Base-by-base conservation (phyloP, 768 basidiomycete species). In the Trametes coccinea region DNA sequence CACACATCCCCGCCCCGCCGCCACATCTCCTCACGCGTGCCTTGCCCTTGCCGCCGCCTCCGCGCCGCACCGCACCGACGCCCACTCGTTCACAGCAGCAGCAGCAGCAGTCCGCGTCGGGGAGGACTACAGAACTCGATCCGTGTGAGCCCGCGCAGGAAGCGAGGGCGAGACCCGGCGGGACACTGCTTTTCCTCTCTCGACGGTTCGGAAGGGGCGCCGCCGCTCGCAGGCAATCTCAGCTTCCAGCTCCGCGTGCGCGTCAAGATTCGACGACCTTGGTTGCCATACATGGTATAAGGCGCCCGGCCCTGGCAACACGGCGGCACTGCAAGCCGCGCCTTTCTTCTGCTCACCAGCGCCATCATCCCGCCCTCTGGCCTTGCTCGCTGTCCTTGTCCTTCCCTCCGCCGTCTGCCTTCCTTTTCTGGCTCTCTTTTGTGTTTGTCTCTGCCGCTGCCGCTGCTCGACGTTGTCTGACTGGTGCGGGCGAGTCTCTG, bases 221-320 rank as follows among this genome's bases (percentile, higher is more conserved):
- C 33, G 29, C 48, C 39, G 57, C 27, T 43, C 46, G 13, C 22
- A 46, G 61, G 55, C 48, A 56, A 62, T 56, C 54, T 56, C 55
- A 62, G 50, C 61, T 53, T 62, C 50, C 54, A 62, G 61, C 49
- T 48, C 61, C 61, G 54, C 60, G 52, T 53, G 51, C 39, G 56
- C 56, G 48, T 30, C 41, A 22, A n/a, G 34, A 11, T 37, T 37
- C 50, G 50, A 17, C 50, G 34, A 59, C 49, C 40, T 33, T 14
- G 17, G n/a, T 37, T 51, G 41, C 57, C 41, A 11, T 14, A 22
- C 44, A n/a, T 5, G 57, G 57, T n/a, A 51, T 39, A 34, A 57
- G 4, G 57, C 57, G 57, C 57, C 41, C 57, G 30, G 48, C 1
- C 11, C 30, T 16, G 27, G 40, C n/a, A n/a, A 7, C 16, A 29